Base-by-base conservation (phyloP, 768 basidiomycete genomes). In the Mycena floridula region DNA sequence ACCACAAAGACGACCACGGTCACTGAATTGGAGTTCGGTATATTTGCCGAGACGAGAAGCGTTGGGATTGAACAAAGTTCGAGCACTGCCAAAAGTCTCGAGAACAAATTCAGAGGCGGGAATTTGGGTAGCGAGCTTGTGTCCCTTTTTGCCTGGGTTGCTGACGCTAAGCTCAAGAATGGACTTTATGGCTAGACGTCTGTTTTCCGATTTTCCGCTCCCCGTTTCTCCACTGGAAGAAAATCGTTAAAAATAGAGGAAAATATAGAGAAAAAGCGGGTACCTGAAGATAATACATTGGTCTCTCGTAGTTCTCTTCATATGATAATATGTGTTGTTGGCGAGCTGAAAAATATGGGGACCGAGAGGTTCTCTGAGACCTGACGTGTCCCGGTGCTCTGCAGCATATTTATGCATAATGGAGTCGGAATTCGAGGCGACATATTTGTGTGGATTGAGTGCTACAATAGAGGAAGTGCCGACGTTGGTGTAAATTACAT, bases 31-130 rank as follows among this genome's bases (percentile, higher is more conserved):
- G 0, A 99, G 76, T 59, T 99, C 96, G 37, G 93, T 96, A 62
- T 99, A 99, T 62, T 95, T 93, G 45, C 95, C 96, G 59, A 95
- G 96, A 39, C 92, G 85, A 24, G 96, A 97, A 12, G 95, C 94
- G 57, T 96, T 96, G 38, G 89, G 78, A 58, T 97, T 96, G 68
- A 89, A 85, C 44, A 91, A 78, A 1, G 91, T 91, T 47, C 89
- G 85, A 16, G 94, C 89, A 54, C 89, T 87, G 13, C 95, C 95
- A 59, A 98, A 98, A 1, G 90, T 73, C 62, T 98, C 93, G 50
- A 97, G 83, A 48, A 97, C 89, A 62, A 92, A 97, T 70, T 96
- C 89, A 20, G 91, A 85, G 16, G 93, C 88, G 27, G 93, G 93
- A 28, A 98, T 76, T 61, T 95, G 91, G 38, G 66, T 66, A 1